Evolutionary conservation across 805 yeast species (phyloP).

Genomic region (Saccharomycopsis sp.): DNA sequence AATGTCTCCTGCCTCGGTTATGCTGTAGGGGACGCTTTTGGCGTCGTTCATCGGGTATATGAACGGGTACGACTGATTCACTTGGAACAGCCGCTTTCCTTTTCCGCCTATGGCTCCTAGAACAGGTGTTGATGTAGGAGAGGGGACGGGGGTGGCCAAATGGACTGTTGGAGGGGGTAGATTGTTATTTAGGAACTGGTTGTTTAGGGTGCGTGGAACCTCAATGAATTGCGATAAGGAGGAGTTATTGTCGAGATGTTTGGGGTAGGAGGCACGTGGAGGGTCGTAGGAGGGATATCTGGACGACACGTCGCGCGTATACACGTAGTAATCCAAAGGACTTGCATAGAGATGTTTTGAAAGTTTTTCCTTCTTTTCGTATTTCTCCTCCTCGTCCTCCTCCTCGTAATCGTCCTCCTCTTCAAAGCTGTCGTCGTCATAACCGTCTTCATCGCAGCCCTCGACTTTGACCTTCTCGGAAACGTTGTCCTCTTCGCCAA

Average conservation of each 20-base stretch:
- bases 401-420: constrained; percentile 33
- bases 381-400: constrained; percentile 42
- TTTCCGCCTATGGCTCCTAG: constrained; percentile 28
- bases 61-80: constrained; percentile 61
- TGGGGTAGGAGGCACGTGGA: constrained; percentile 42
- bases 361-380: constrained; percentile 32
- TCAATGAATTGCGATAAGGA: constrained; percentile 56
- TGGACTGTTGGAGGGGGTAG: constrained; percentile 53
- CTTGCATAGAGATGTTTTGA: constrained; percentile 44
- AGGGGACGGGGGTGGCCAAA: constrained; percentile 84
- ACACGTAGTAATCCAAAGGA: constrained; percentile 79
- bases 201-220: constrained; percentile 46
- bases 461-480: constrained; percentile 44
- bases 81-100: constrained; percentile 51
- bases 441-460: neutral
- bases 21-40: constrained; percentile 58
- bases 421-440: neutral
- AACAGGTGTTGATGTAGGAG: constrained; percentile 59
- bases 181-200: constrained; percentile 37
- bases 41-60: constrained; percentile 47
- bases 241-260: constrained; percentile 40
- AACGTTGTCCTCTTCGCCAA: no score
- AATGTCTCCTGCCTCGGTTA: constrained; percentile 71
- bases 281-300: constrained; percentile 69
- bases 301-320: constrained; percentile 63